Evolutionary conservation across 129 eudicot species (phyloP).

Genomic region (Chrysanthemum makinoi): DNA sequence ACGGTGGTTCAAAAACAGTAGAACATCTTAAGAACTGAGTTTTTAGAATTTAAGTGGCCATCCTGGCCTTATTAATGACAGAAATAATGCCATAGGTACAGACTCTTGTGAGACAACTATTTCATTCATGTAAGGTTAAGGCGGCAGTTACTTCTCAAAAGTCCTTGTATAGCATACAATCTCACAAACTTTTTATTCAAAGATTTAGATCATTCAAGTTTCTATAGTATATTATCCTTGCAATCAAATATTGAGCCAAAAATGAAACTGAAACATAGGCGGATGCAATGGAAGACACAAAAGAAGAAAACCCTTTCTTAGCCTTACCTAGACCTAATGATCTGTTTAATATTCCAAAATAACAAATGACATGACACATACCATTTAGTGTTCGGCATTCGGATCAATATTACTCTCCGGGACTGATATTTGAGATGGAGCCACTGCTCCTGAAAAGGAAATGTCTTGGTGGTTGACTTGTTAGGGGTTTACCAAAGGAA

Average conservation of each 20-base stretch:
- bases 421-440: not conserved
- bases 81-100: constrained; percentile 60
- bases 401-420: not conserved
- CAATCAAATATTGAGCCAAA: too few relatives aligned
- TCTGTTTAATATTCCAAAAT: too few relatives aligned
- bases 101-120: too few relatives aligned
- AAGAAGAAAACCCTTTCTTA: not conserved
- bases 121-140: too few relatives aligned
- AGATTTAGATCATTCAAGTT: too few relatives aligned
- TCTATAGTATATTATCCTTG: too few relatives aligned
- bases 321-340: too few relatives aligned
- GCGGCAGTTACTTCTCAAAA: too few relatives aligned
- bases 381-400: constrained; percentile 4
- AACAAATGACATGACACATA: not conserved
- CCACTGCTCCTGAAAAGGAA: not conserved
- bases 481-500: not conserved
- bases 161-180: too few relatives aligned
- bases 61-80: constrained; percentile 71
- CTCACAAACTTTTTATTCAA: too few relatives aligned
- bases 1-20: constrained; percentile 78
- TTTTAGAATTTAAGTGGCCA: constrained; percentile 63
- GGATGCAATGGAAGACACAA: not conserved
- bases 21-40: constrained; percentile 74
- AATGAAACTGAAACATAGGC: not conserved
- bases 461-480: not conserved